A percentile compares a stretch with the other conserved stretches of the same genome.
Evolutionary conservation across 805 yeast species (phyloP).

Genomic region (Clavispora asparagi): DNA sequence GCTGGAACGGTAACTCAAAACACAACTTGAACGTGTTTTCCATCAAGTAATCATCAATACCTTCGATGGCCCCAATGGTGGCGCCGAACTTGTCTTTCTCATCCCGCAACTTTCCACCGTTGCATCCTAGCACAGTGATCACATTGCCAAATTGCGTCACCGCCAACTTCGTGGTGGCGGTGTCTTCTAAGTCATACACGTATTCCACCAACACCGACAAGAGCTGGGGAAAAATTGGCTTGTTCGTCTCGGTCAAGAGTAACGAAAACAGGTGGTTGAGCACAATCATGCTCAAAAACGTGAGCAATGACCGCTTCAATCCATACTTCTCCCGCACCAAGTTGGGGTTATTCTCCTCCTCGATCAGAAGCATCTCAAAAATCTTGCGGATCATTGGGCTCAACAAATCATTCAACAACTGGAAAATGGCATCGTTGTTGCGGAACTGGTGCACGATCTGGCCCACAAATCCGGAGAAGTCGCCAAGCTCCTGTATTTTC

Average conservation of each 20-base stretch:
- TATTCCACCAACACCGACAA: conserved; percentile 61
- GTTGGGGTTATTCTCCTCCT: conserved; percentile 48
- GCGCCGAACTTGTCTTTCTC: conserved; percentile 48
- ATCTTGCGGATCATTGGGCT: conserved; percentile 70
- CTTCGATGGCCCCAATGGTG: conserved; percentile 52
- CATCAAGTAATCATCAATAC: conserved; percentile 66
- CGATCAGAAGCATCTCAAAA: conserved; percentile 42
- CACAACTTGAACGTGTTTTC: conserved; percentile 61
- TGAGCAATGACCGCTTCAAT: conserved; percentile 65
- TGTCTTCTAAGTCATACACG: conserved; percentile 58
- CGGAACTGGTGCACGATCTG: conserved; percentile 80
- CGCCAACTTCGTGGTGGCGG: conserved; percentile 63
- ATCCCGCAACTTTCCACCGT: conserved; percentile 60
- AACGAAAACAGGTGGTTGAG: conserved; percentile 77
- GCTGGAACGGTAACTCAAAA: conserved; percentile 77
- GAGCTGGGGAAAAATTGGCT: conserved; percentile 52
- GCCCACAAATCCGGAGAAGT: conserved; percentile 79
- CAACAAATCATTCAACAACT: conserved; percentile 65
- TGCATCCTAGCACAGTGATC: conserved; percentile 55
- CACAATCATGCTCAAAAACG: conserved; percentile 62
- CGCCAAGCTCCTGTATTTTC: conserved; percentile 62
- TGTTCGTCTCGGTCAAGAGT: conserved; percentile 65
- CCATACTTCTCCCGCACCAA: conserved; percentile 57
- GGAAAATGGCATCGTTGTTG: conserved; percentile 61
- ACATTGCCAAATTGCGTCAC: conserved; percentile 64